Evolutionary conservation across 1,284 basidiomycete genomes (phyloP).

Genomic region (Bondarzewia mesenterica): DNA sequence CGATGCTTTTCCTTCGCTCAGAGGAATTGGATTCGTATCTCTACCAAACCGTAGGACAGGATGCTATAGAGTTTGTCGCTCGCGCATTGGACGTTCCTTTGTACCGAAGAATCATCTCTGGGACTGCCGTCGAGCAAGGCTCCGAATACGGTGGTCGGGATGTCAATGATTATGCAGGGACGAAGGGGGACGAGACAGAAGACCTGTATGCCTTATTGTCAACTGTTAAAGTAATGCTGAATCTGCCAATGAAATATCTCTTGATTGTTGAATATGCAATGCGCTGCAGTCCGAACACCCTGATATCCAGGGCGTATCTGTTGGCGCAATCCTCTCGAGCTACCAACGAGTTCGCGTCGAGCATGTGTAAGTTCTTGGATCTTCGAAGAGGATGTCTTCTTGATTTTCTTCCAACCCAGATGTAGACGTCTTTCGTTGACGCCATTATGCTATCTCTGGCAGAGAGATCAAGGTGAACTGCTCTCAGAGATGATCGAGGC

Average conservation of each 20-base stretch:
- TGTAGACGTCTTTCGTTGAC: slow-evolving; percentile 78
- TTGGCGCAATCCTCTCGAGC: slow-evolving; percentile 95
- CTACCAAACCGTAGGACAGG: slow-evolving; percentile 97
- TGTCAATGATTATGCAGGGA: slow-evolving; percentile 37
- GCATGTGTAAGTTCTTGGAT: slow-evolving; percentile 66
- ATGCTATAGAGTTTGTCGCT: slow-evolving; percentile 85
- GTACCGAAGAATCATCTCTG: slow-evolving; percentile 75
- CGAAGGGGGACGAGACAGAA: slow-evolving; percentile 89
- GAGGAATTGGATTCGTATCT: slow-evolving; percentile 99
- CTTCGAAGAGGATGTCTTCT: not conserved
- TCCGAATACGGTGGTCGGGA: slow-evolving; percentile 77
- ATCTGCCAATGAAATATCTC: not conserved
- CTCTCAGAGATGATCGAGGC: slow-evolving; percentile 82
- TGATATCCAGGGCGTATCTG: slow-evolving; percentile 82
- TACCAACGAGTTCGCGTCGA: slow-evolving; percentile 97
- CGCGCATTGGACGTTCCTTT: slow-evolving; percentile 82
- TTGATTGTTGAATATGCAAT: slow-evolving; percentile 3
- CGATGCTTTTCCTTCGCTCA: slow-evolving; percentile 23
- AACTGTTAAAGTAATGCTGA: slow-evolving; percentile 62
- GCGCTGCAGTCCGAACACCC: slow-evolving; percentile 61
- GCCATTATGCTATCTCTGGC: slow-evolving; percentile 90
- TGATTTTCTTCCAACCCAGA: slow-evolving; percentile 28
- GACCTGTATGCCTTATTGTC: slow-evolving; percentile 79
- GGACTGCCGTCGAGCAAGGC: slow-evolving; percentile 75
- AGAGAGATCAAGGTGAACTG: slow-evolving; percentile 79